These are phyloP conservation scores for Dictyostelium purpureum DNA, from an alignment of 78 protist genomes.

Conservation along the genomic window DNA sequence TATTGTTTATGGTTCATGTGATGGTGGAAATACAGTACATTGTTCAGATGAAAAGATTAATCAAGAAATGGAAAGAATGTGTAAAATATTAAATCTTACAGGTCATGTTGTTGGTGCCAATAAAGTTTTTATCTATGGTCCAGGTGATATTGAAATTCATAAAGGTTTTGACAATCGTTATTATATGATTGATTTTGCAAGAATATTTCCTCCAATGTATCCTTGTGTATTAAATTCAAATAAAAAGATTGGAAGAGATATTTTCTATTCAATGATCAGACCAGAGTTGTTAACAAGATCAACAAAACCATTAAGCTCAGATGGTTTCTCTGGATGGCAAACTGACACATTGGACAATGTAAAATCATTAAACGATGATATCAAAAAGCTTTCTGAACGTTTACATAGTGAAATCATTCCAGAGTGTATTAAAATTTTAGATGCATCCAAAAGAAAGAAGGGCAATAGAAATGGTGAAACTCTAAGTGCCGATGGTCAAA, in stretches of 20 bases:
- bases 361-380: constrained; percentile 19
- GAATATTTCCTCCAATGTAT: constrained; percentile 52
- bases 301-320: neutral
- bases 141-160: constrained; percentile 76
- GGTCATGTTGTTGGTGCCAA: constrained; percentile 42
- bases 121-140: constrained; percentile 27
- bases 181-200: constrained; percentile 75
- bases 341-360: neutral
- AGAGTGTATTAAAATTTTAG: constrained; percentile 8
- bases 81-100: constrained; percentile 10
- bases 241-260: constrained; percentile 57
- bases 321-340: constrained; percentile 77
- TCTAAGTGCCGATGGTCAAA: neutral
- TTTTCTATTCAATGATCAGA: constrained; percentile 60
- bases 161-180: constrained; percentile 34
- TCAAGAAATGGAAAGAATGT: constrained; percentile 44
- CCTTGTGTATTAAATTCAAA: neutral
- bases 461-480: no score
- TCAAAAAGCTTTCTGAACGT: neutral
- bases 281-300: constrained; percentile 35
- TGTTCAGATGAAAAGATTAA: neutral
- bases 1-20: constrained; percentile 75
- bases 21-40: constrained; percentile 61
- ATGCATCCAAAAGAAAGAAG: neutral
- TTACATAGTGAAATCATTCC: constrained; percentile 49